phyloP scores from a whole-genome alignment of 345 rosid genomes.

The Camelina sativa region DNA sequence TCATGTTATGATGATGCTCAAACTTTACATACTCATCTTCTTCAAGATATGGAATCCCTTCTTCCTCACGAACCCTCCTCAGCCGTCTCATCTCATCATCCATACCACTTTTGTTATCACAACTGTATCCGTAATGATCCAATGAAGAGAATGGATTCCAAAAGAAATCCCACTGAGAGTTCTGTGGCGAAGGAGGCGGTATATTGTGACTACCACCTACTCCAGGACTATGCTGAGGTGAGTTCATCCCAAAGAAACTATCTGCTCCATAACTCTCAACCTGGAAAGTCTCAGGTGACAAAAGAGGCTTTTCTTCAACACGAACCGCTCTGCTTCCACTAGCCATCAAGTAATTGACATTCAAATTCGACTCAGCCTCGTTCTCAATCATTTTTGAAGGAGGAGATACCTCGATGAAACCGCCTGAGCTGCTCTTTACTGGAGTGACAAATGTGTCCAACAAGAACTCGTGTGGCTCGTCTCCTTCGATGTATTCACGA shows the following conservation, averaged over 20 bases:
- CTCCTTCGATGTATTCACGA: conserved; percentile 72
- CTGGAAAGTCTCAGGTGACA: conserved; percentile 65
- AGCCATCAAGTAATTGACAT: conserved; percentile 63
- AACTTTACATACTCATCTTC: conserved; percentile 61
- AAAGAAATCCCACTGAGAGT: conserved; percentile 91
- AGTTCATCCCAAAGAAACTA: conserved; percentile 57
- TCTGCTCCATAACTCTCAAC: conserved; percentile 58
- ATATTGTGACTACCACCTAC: conserved; percentile 51
- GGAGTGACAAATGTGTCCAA: conserved; percentile 67
- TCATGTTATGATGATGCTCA: conserved; percentile 38
- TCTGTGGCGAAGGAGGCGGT: conserved; percentile 79
- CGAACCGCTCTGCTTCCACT: conserved; percentile 67
- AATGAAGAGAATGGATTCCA: conserved; percentile 95
- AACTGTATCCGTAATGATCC: conserved; percentile 70
- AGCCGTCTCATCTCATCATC: conserved; percentile 84
- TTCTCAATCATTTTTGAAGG: conserved; percentile 50
- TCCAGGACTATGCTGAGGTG: not conserved
- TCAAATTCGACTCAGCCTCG: conserved; percentile 49
- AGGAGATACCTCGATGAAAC: conserved; percentile 60
- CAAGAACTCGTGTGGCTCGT: conserved; percentile 48
- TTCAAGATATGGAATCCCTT: conserved; percentile 92
- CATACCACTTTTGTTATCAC: conserved; percentile 56
- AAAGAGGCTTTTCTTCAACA: conserved; percentile 82
- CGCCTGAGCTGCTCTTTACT: conserved; percentile 48
- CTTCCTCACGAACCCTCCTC: conserved; percentile 92